These are phyloP conservation scores for Chaetomidium leptoderma DNA, from an alignment of 495 filamentous ascomycete species.

Conservation along the genomic window DNA sequence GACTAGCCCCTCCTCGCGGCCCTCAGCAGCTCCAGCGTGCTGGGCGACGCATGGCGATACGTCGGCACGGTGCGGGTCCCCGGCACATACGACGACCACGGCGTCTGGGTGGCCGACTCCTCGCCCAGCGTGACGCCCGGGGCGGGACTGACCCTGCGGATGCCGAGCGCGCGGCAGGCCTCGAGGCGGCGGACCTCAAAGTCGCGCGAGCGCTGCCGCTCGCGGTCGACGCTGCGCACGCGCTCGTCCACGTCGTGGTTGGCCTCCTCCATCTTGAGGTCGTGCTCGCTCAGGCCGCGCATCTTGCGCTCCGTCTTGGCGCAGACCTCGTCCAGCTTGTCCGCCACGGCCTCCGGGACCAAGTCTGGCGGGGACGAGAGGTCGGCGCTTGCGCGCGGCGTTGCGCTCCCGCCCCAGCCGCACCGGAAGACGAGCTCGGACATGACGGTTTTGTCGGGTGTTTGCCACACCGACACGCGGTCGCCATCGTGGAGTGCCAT, in stretches of 20 bases:
- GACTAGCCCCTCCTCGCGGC: slow-evolving; percentile 17
- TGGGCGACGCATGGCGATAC: slow-evolving; percentile 20
- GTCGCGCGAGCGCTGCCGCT: slow-evolving; percentile 37
- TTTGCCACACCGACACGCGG: slow-evolving; percentile 58
- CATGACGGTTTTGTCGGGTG: slow-evolving; percentile 25
- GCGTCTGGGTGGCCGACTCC: slow-evolving; percentile 7
- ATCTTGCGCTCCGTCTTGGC: slow-evolving; percentile 30
- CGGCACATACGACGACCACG: slow-evolving; percentile 16
- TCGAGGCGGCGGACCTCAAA: slow-evolving; percentile 42
- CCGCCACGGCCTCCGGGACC: slow-evolving; percentile 20
- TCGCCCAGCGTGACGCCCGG: slow-evolving; percentile 13
- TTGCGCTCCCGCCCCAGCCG: slow-evolving; percentile 44
- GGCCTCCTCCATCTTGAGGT: slow-evolving; percentile 35
- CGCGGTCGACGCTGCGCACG: slow-evolving; percentile 31
- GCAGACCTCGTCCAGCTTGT: slow-evolving; percentile 29
- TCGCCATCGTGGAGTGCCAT: slow-evolving; percentile 69
- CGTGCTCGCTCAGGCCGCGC: slow-evolving; percentile 27
- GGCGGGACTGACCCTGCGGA: slow-evolving; percentile 26
- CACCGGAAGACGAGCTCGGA: slow-evolving; percentile 43
- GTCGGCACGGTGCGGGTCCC: slow-evolving; percentile 21
- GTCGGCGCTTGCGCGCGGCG: slow-evolving; percentile 20
- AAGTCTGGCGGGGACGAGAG: slow-evolving; percentile 17
- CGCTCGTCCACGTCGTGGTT: slow-evolving; percentile 36
- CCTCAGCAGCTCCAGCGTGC: slow-evolving; percentile 24
- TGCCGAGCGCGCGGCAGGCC: slow-evolving; percentile 30